Percentiles rank a stretch among this genome's conserved stretches.
Conservation (phyloP, 306 rosid genomes). For the Mimosa pudica region DNA sequence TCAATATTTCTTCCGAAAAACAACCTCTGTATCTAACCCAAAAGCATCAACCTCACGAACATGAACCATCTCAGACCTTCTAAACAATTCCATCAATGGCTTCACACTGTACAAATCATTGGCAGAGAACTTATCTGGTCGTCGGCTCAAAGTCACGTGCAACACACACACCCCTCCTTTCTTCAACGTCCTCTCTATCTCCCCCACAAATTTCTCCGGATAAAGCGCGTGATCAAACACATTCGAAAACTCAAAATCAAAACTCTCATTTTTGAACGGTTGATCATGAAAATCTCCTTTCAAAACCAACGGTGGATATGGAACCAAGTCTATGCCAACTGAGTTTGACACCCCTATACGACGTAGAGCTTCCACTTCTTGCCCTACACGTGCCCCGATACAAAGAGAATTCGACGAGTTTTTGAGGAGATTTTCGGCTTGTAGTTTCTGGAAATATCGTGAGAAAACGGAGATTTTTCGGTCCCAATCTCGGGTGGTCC, state of each 20-base stretch:
- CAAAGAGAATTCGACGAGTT: conserved; percentile 62
- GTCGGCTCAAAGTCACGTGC: conserved; percentile 65
- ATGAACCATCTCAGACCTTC: conserved; percentile 53
- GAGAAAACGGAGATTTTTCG: conserved; percentile 74
- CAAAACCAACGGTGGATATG: conserved; percentile 77
- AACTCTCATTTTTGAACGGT: conserved; percentile 60
- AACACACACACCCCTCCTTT: conserved; percentile 72
- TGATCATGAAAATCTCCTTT: conserved; percentile 82
- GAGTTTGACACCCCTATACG: conserved; percentile 71
- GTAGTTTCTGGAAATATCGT: conserved; percentile 52
- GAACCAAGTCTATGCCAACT: conserved; percentile 83
- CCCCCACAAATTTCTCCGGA: conserved; percentile 69
- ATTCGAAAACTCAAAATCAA: conserved; percentile 91
- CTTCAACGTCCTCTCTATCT: conserved; percentile 89
- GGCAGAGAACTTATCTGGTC: conserved; percentile 88
- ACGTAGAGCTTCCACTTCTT: conserved; percentile 80
- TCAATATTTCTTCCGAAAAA: conserved; percentile 49
- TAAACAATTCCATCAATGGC: conserved; percentile 64
- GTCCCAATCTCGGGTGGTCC: conserved; percentile 97
- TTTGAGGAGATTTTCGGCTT: conserved; percentile 38
- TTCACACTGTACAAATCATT: conserved; percentile 72
- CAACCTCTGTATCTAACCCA: conserved; percentile 85
- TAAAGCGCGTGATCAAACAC: conserved; percentile 95
- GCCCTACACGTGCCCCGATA: conserved; percentile 88
- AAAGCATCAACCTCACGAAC: conserved; percentile 70